Percentiles rank a stretch among this genome's conserved stretches.
These are phyloP conservation scores for Platanus orientalis DNA, from an alignment of 164 flowering plant species.

Conservation along the genomic window DNA sequence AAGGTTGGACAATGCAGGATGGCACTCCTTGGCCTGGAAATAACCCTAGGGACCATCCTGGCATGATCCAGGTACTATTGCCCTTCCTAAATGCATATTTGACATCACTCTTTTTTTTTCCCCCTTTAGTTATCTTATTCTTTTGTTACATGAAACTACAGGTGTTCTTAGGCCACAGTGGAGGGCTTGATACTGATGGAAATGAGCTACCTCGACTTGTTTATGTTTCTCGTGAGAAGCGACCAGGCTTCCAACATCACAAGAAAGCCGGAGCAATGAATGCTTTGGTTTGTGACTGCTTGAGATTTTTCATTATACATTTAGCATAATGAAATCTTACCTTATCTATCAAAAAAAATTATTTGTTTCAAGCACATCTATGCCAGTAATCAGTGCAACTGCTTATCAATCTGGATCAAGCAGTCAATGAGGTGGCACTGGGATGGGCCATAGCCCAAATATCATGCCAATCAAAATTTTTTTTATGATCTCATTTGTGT, in stretches of 20 bases:
- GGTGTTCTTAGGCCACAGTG: constrained; percentile 97
- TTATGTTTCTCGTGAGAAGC: constrained; percentile 98
- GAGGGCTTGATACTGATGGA: constrained; percentile 94
- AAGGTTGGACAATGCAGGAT: constrained; percentile 99
- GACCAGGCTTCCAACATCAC: constrained; percentile 98
- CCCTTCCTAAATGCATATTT: not conserved
- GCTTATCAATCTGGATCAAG: not conserved
- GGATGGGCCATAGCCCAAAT: too few species aligned
- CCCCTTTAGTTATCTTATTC: not conserved
- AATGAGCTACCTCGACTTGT: constrained; percentile 95
- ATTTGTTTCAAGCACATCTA: not conserved
- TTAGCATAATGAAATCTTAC: too few species aligned
- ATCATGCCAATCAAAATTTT: too few species aligned
- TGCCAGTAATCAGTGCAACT: not conserved
- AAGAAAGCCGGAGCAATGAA: constrained; percentile 99
- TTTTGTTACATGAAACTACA: constrained; percentile 19
- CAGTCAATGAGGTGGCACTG: not conserved
- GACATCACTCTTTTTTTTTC: not conserved
- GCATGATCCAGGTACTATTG: constrained; percentile 88
- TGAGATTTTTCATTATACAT: not conserved
- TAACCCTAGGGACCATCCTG: constrained; percentile 96
- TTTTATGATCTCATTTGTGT: not conserved
- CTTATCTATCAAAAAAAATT: too few species aligned
- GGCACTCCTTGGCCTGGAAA: constrained; percentile 97
- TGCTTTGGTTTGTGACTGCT: constrained; percentile 69